Conservation (phyloP, 768 basidiomycete species). For the Pleurotus citrinopileatus region DNA sequence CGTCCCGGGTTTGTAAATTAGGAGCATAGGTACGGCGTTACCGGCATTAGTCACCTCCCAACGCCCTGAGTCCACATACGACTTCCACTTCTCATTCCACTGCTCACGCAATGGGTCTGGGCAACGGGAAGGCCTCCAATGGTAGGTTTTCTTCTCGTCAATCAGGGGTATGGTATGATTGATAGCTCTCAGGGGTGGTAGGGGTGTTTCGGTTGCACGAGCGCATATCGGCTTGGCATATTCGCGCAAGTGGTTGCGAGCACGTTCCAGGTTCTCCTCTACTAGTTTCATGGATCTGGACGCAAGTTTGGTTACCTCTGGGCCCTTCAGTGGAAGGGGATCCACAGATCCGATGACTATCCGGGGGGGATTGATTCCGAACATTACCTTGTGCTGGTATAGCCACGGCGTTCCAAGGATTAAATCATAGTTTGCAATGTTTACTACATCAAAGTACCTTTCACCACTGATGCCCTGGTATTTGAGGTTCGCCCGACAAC, state of each 20-base stretch:
- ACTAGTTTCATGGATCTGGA: slow-evolving; percentile 12
- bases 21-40: slow-evolving; percentile 16
- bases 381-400: slow-evolving; percentile 26
- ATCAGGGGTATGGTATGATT: slow-evolving; percentile 25
- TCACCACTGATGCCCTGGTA: slow-evolving; percentile 31
- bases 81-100: slow-evolving; percentile 20
- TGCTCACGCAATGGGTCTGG: slow-evolving; percentile 19
- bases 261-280: slow-evolving; percentile 10
- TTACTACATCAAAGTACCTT: slow-evolving; percentile 32
- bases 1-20: slow-evolving; percentile 24
- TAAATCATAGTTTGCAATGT: slow-evolving; percentile 34
- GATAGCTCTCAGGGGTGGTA: slow-evolving; percentile 23
- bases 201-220: slow-evolving; percentile 16
- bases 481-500: slow-evolving; percentile 18
- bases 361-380: slow-evolving; percentile 24
- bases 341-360: slow-evolving; percentile 15
- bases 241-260: slow-evolving; percentile 11
- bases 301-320: slow-evolving; percentile 8
- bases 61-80: slow-evolving; percentile 21
- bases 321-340: slow-evolving; percentile 16
- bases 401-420: slow-evolving; percentile 34
- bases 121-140: slow-evolving; percentile 21
- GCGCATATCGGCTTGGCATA: slow-evolving; percentile 19
- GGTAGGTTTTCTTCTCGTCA: slow-evolving; percentile 19
- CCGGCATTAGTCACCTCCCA: slow-evolving; percentile 18